Base-by-base conservation (phyloP, 2,329 filamentous ascomycete species). In the Septoria petroselini region DNA sequence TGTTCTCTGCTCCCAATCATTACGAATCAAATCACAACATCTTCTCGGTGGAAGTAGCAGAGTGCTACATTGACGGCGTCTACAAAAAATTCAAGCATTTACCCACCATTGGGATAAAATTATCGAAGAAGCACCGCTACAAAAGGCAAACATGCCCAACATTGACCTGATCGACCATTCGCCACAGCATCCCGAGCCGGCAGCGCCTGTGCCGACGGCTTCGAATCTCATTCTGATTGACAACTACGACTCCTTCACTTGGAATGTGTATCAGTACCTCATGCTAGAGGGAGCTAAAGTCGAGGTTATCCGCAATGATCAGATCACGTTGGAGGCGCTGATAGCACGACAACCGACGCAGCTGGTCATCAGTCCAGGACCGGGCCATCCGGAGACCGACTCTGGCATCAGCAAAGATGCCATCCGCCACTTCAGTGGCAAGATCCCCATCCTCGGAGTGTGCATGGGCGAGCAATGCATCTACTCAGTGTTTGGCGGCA, bases 401-500 rank as follows among this genome's bases (percentile, higher is more conserved):
- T 91, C 93, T 15, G 94, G 93, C 49, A 82, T 98, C 64, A 96
- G 91, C 70, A 89, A 89, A 66, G 88, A 88, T 70, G 91, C 89
- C 34, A 95, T 98, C 65, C 78, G 83, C 62, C 78, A 96, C 69
- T 98, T 97, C 70, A 83, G 86, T 23, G 93, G 93, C 60, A 97
- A 95, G 72, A 88, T 98, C 41, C 93, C 93, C 8, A 83, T 98
- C 11, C 81, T 98, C 44, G 93, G 93, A n/a, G 93, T 98, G 23
- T 98, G 93, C 67, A 97, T 98, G 91, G 93, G 93, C 61, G 85
- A 96, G 83, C 93, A 98, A 76, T 98, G 93, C 71, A 97, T 98
- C 58, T 91, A 94, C 67, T 87, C 93, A 47, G 84, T 89, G 25
- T 97, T 94, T 65, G 93, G 93, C 40, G 93, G 93, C 53, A 83